Percentiles rank a stretch among this genome's conserved stretches.
Conservation (phyloP, 495 filamentous ascomycete species). For the Hypoxylon fragiforme region DNA sequence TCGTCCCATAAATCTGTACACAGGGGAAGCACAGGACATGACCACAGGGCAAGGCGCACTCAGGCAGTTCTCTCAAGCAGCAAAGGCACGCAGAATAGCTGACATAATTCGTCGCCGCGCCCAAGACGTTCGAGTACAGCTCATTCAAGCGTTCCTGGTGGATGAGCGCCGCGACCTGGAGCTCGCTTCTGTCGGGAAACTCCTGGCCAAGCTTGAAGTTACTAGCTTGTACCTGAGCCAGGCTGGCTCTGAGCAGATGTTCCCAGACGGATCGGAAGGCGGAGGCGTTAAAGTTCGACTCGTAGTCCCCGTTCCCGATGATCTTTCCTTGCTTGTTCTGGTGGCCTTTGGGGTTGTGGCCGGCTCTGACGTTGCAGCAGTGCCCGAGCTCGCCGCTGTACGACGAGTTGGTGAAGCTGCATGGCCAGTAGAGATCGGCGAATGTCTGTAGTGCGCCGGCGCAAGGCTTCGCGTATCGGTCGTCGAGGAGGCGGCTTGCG, state of each 20-base stretch:
- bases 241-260: conserved; percentile 32
- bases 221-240: conserved; percentile 30
- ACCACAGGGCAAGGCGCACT: conserved; percentile 59
- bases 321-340: conserved; percentile 52
- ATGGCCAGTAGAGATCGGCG: conserved; percentile 52
- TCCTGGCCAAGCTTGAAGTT: conserved; percentile 34
- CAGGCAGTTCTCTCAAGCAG: conserved; percentile 55
- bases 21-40: conserved; percentile 61
- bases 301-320: conserved; percentile 50
- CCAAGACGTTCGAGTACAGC: conserved; percentile 34
- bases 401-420: conserved; percentile 41
- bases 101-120: conserved; percentile 29
- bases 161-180: conserved; percentile 31
- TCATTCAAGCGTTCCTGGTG: conserved; percentile 36
- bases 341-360: conserved; percentile 55
- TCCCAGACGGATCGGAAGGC: conserved; percentile 39
- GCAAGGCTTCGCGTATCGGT: conserved; percentile 38
- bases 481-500: conserved; percentile 33
- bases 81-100: conserved; percentile 54
- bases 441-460: conserved; percentile 55
- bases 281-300: conserved; percentile 47
- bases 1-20: conserved; percentile 35
- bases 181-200: conserved; percentile 31
- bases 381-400: conserved; percentile 33
- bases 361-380: conserved; percentile 49